Base-by-base conservation (phyloP, 2,329 filamentous ascomycete species). In the Calonectria leucothoes region DNA sequence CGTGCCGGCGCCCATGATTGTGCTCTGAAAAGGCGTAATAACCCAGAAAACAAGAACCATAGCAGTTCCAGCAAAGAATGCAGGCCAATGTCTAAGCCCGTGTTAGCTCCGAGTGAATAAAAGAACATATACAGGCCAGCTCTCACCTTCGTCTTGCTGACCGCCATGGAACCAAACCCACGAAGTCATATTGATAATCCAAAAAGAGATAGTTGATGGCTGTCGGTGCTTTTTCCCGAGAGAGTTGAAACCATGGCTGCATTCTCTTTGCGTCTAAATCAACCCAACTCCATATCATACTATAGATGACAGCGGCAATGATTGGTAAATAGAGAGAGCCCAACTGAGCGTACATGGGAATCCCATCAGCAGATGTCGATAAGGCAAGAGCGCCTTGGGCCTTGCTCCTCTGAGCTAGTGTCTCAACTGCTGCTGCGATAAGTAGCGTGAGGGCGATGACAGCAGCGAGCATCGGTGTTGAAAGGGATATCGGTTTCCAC, bases 171-270 rank as follows among this genome's bases (percentile, higher is more conserved):
- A 83, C 82, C 3, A 81, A 59, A 0, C 77, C 83, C 0, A 86
- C 76, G 8, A 87, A 87, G 0, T 84, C 82, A 0, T 81, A 83
- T 0, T 90, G 90, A 49, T 93, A 93, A 0, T 87, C 84, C 0
- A 93, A 63, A 0, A 91, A 81, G 0, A 93, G 15, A 0, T 89
- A 91, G 0, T 89, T 76, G 6, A 83, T 80, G 0, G 84, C 89
- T 0, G 75, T 76, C 0, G 88, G 88, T 0, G 90, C 90, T 0
- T 78, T 75, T 0, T 76, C 15, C 11, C 85, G 87, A 0, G 90
- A 91, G 0, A 93, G 69, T 29, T 92, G 89, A 14, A 91, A 87
- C 84, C 88, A 93, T 0, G 91, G 91, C 42, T 93, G 90, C 57
- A 93, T 82, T 0, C 91, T 77, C 71, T 91, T 91, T 0, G 87